Evolutionary conservation across 2,329 filamentous ascomycete genomes (phyloP), one percentile per base, ranked within the genome.

Genomic region (Diaporthe longicolla): DNA sequence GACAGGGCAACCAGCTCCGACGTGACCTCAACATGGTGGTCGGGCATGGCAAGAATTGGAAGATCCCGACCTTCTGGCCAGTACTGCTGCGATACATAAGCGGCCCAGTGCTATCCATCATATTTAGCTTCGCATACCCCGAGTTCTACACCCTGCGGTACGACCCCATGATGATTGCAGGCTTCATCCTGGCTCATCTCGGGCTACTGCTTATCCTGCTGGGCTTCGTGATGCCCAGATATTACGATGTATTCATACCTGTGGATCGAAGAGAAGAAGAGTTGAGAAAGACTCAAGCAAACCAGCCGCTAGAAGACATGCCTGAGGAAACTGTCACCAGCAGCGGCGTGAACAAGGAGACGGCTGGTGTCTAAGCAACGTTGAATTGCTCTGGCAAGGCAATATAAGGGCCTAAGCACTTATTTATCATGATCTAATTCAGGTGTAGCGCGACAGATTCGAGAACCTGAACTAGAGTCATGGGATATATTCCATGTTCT

Each of bases 21-120:
- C 85, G 84, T 35, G 89, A 90, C 76, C 84, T 90, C 32, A 90
- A 90, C 74, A 78, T 85, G 5, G 86, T 89, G 40, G 85, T 91
- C 29, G 88, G 86, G 11, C 82, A 81, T 4, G 88, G 87, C 68
- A 86, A 85, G 50, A 90, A 91, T 80, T 90, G 88, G 89, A 84
- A 79, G 4, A 89, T 91, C 32, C 88, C 89, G 0, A 74, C 70
- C 2, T 87, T 89, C 78, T 87, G 88, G 82, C 85, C 86, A 0
- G 79, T 86, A 1, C 80, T 90, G 0, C 79, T 89, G 0, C 87
- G 87, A 26, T 89, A 88, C 74, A 77, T 89, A 48, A 84, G 85
- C 19, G 86, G 84, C 0, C 88, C 87, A 0, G 84, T 87, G 24
- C 82, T 89, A 1, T 84, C 84, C 71, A 89, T 89, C 74, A 84